Base-by-base conservation (phyloP, 495 filamentous ascomycete species). In the Aspergillus conjunctus region DNA sequence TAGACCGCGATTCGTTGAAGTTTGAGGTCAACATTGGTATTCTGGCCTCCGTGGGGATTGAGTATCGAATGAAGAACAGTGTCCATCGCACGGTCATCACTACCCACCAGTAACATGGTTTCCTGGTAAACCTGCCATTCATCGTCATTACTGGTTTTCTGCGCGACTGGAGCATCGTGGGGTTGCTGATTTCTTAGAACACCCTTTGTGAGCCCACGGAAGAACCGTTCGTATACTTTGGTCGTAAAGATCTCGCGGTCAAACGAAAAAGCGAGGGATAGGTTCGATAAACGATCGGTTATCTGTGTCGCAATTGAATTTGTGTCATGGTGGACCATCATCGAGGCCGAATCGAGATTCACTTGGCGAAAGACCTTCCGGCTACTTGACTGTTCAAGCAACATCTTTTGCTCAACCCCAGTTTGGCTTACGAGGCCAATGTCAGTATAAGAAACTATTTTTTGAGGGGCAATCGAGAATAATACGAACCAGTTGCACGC, bases 401-500 rank as follows among this genome's bases (percentile, higher is more conserved):
- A 33, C 12, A 17, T 26, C 22, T 52, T 52, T 32, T 52, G 49
- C 49, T 52, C 49, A 17, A 20, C 15, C 12, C 49, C 49, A 2
- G 49, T 52, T 52, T 52, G 15, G 32, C 49, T 52, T n/a, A 33
- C 12, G 8, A 32, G 14, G 7, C 8, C 22, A n/a, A 32, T 15
- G 26, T 33, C 14, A 52, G 11, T 52, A 52, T 32, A 52, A 52
- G 3, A 12, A 2, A 7, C 10, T 45, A n/a, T 45, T 45, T 6
- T 17, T 45, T 15, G 17, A 45, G 17, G 43, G 43, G 7, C 7
- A 8, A 45, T 18, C 10, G 15, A 45, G n/a, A 15, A 15, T 7
- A 9, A 15, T 45, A 45, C 43, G 17, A 45, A 55, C 52, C 52
- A 55, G 37, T 44, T 55, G 18, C 52, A 55, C 52, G 52, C 37